Evolutionary conservation across 2,329 filamentous ascomycete species (phyloP).

Genomic region (Diaporthe eres): DNA sequence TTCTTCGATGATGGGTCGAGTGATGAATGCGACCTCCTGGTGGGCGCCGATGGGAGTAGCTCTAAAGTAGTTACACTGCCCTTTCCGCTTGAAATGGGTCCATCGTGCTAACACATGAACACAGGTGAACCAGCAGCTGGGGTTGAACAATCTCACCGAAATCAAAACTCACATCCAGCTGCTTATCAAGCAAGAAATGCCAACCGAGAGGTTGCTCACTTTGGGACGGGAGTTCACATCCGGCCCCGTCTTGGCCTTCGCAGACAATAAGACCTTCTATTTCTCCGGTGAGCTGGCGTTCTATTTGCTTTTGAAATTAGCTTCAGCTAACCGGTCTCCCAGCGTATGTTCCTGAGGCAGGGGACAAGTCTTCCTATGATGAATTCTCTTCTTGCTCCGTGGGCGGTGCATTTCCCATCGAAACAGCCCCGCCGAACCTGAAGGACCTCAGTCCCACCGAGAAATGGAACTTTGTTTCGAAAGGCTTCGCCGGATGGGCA

Average conservation of each 20-base stretch:
- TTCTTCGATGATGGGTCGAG: background rate
- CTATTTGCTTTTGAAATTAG: too few species aligned
- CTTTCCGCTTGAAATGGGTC: background rate
- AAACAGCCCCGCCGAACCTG: background rate
- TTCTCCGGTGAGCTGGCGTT: slow-evolving; percentile 2
- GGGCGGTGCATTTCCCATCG: background rate
- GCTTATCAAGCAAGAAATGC: slow-evolving; percentile 11
- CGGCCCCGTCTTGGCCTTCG: slow-evolving; percentile 7
- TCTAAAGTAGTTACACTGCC: background rate
- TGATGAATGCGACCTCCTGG: background rate
- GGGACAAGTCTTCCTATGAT: slow-evolving; percentile 1
- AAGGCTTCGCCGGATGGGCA: background rate
- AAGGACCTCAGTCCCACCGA: background rate
- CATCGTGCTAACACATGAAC: background rate
- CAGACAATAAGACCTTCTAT: slow-evolving; percentile 6
- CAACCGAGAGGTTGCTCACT: background rate
- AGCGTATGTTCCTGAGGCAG: slow-evolving; percentile 8
- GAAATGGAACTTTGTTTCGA: slow-evolving; percentile 1
- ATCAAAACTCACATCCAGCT: background rate
- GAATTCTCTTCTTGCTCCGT: slow-evolving; percentile 8
- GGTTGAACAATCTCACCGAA: slow-evolving; percentile 2
- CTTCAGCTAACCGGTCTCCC: background rate
- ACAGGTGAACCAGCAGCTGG: slow-evolving; percentile 14
- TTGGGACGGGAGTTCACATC: slow-evolving; percentile 11
- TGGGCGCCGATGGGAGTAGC: slow-evolving; percentile 1